These are phyloP conservation scores for Phytophthora ramorum DNA, from an alignment of 352 stramenopile species.

Conservation along the genomic window DNA sequence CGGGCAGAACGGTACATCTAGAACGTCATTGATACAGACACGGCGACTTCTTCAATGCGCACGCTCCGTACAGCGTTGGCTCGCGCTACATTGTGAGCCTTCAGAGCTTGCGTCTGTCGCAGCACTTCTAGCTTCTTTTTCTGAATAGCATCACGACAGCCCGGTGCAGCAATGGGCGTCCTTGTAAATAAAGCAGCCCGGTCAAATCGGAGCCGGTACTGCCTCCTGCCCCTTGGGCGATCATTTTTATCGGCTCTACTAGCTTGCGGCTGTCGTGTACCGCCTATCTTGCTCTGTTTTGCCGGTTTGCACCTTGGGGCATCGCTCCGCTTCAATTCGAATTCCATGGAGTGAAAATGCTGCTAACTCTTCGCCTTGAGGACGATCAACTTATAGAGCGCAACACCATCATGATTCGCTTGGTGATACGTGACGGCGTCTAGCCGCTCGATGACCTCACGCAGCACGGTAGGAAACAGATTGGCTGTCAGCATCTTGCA, in stretches of 20 bases:
- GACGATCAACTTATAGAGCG: conserved; percentile 1
- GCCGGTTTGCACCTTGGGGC: too few species aligned
- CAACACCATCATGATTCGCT: conserved; percentile 2
- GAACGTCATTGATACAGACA: background rate
- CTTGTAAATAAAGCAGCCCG: too few species aligned
- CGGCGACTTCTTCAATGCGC: background rate
- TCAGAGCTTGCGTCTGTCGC: background rate
- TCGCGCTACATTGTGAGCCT: background rate
- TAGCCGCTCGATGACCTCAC: background rate
- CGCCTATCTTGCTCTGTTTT: too few species aligned
- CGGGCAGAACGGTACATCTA: background rate
- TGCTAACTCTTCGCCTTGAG: background rate
- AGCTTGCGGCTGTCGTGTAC: too few species aligned
- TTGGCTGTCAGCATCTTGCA: background rate
- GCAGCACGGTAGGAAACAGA: background rate
- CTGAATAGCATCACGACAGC: too few species aligned
- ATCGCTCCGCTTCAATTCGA: background rate
- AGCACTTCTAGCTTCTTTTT: background rate
- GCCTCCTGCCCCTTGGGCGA: too few species aligned
- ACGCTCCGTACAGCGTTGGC: background rate
- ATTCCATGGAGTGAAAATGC: background rate
- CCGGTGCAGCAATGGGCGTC: too few species aligned
- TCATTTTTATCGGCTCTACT: too few species aligned
- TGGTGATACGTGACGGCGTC: background rate
- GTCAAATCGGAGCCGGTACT: too few species aligned